phyloP scores from a whole-genome alignment of 2,329 filamentous ascomycete species.

The Hymenoscyphus occultus region DNA sequence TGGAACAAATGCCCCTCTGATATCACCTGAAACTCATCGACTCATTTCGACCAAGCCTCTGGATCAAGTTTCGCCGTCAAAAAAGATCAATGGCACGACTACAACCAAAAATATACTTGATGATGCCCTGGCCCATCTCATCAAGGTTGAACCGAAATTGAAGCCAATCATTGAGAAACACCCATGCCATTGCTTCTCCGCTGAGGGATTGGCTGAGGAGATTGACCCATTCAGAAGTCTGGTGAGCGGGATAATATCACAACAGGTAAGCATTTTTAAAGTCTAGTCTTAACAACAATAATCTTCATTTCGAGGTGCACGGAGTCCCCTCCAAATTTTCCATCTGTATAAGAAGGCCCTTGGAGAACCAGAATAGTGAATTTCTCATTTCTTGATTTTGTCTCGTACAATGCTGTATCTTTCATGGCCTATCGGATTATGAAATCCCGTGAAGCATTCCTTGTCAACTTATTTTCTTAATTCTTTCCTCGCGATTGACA shows the following conservation, averaged over 20 bases:
- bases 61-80: conserved; percentile 57
- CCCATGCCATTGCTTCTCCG: conserved; percentile 74
- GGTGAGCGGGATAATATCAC: conserved; percentile 84
- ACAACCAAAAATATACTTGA: conserved; percentile 73
- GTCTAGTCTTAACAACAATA: neutral
- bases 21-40: conserved; percentile 69
- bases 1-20: conserved; percentile 64
- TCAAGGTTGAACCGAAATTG: conserved; percentile 70
- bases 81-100: conserved; percentile 25
- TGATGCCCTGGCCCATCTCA: conserved; percentile 71
- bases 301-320: too few relatives aligned
- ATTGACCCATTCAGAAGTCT: conserved; percentile 87
- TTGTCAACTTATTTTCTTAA: too few relatives aligned
- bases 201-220: conserved; percentile 76
- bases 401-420: too few relatives aligned
- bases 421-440: too few relatives aligned
- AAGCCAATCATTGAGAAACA: conserved; percentile 69
- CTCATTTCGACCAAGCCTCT: conserved; percentile 53
- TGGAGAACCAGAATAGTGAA: too few relatives aligned
- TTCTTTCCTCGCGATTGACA: too few relatives aligned
- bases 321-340: neutral
- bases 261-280: conserved; percentile 55
- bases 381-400: too few relatives aligned
- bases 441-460: too few relatives aligned
- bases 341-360: too few relatives aligned